These are phyloP conservation scores for Phytophthora tentaculata DNA, from an alignment of 352 stramenopile genomes.

Conservation along the genomic window DNA sequence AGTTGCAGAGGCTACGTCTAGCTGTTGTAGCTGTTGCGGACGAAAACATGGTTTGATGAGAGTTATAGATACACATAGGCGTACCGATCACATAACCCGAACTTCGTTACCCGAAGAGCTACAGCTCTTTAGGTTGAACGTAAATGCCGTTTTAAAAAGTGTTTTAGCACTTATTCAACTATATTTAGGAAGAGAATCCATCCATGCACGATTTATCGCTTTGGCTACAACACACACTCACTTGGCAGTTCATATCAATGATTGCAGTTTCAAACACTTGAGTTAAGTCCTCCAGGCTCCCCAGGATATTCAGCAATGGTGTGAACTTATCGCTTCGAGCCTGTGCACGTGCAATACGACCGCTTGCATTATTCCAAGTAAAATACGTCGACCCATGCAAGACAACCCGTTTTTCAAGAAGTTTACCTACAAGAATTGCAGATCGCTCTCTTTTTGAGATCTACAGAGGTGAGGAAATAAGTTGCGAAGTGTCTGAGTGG, in stretches of 20 bases:
- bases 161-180: too few relatives aligned
- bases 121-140: too few relatives aligned
- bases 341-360: not conserved
- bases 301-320: not conserved
- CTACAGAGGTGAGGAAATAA: not conserved
- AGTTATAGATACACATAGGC: too few relatives aligned
- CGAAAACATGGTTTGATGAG: too few relatives aligned
- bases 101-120: too few relatives aligned
- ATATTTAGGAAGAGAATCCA: too few relatives aligned
- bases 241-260: not conserved
- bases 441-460: not conserved
- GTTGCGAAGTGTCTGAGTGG: slow-evolving; percentile 3
- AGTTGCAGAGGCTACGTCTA: too few relatives aligned
- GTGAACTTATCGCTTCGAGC: slow-evolving; percentile 3
- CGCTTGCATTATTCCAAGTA: not conserved
- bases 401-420: not conserved
- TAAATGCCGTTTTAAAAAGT: too few relatives aligned
- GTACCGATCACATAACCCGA: too few relatives aligned
- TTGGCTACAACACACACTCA: too few relatives aligned
- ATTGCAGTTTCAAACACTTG: slow-evolving; percentile 8
- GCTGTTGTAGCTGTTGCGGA: too few relatives aligned
- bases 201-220: too few relatives aligned
- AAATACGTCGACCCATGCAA: not conserved
- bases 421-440: not conserved
- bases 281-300: slow-evolving; percentile 1